Base-by-base conservation (phyloP, 495 filamentous ascomycete genomes). In the Penicillium mononematosum region DNA sequence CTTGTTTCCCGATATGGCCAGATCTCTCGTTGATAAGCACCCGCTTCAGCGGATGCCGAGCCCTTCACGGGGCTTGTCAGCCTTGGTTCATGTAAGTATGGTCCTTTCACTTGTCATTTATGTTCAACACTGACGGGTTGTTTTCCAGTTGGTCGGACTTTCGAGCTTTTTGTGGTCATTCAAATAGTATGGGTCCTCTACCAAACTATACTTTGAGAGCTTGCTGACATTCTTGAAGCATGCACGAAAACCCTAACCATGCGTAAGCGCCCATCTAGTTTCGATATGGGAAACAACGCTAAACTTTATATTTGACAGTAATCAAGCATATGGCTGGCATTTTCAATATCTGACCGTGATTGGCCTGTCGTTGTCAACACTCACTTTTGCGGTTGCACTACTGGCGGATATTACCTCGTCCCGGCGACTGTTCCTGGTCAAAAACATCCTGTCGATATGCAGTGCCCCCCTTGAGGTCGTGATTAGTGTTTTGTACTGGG, bases 401-500 rank as follows among this genome's bases (percentile, higher is more conserved):
- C 70, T 92, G 29, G 88, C 90, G 36, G 92, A 96, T 73, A 55
- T 93, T 9, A 87, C 85, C 10, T 68, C 85, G 36, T 89, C 82
- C 8, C 75, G 72, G 0, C 71, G 69, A 25, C 75, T 95, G 41
- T 95, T 96, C 70, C 56, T 78, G 34, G 50, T 83, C 53, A 96
- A 96, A 71, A 95, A 96, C 67, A 69, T 79, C 4, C 71, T 95
- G 39, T 83, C 86, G 3, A 77, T 90, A 27, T 85, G 85, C 66
- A 85, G 84, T 51, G 83, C 91, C 5, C 92, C 92, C 3, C 72
- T 96, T 58, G 89, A 90, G 62, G 83, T 93, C 24, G 70, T 96
- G 31, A 89, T 96, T 63, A 89, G 82, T 66, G 71, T 92, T n/a
- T 77, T 96, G 0, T 96, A 96, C 69, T 95, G 91, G 90, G 79